phyloP scores from a whole-genome alignment of 2,329 filamentous ascomycete genomes.

The Pseudocercospora fuligena region DNA sequence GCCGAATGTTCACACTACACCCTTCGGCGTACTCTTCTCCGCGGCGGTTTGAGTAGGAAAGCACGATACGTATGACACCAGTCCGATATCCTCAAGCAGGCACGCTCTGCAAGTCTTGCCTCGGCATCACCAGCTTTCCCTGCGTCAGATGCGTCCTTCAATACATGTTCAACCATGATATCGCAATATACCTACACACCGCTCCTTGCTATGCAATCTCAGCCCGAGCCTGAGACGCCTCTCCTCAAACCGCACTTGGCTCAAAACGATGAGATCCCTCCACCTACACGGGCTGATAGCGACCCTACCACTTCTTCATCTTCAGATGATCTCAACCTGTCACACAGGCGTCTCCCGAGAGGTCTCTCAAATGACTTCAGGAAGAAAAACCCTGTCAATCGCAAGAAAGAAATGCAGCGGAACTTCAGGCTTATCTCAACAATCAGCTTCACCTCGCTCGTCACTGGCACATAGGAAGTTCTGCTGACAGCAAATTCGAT shows the following conservation, averaged over 20 bases:
- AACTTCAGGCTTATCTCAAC: slow-evolving; percentile 33
- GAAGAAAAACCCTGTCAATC: slow-evolving; percentile 10
- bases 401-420: slow-evolving; percentile 31
- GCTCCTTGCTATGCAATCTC: slow-evolving; percentile 7
- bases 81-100: not conserved
- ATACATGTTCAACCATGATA: not conserved
- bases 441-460: slow-evolving; percentile 53
- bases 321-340: not conserved
- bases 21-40: not conserved
- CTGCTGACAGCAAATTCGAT: slow-evolving; percentile 33
- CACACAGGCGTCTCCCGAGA: slow-evolving; percentile 8
- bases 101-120: not conserved
- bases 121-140: not conserved
- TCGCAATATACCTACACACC: slow-evolving; percentile 8
- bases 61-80: not conserved
- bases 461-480: slow-evolving; percentile 60
- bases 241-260: slow-evolving; percentile 13
- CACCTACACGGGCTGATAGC: slow-evolving; percentile 1
- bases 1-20: not conserved
- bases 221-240: not conserved
- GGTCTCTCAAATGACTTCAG: slow-evolving; percentile 17
- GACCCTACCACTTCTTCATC: not conserved
- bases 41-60: not conserved
- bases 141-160: not conserved
- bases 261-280: slow-evolving; percentile 9